These are phyloP conservation scores for Alnus rubra DNA, from an alignment of 306 rosid species.

Conservation along the genomic window DNA sequence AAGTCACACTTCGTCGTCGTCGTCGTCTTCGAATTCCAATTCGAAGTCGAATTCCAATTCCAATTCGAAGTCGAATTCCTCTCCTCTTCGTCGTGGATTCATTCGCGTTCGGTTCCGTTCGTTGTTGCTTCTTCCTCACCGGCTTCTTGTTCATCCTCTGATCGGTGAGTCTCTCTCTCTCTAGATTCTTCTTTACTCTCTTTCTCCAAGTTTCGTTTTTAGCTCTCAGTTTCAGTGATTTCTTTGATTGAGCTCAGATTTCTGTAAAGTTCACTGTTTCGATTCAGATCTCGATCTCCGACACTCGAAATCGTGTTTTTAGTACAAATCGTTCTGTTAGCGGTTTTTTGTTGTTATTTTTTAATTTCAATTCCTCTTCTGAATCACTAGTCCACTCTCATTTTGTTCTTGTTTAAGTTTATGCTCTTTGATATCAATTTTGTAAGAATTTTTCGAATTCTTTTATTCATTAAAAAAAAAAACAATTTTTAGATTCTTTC, in stretches of 20 bases:
- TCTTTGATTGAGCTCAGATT: slow-evolving; percentile 33
- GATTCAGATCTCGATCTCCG: slow-evolving; percentile 58
- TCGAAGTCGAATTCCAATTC: slow-evolving; percentile 30
- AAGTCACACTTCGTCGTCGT: slow-evolving; percentile 71
- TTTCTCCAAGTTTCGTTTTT: not conserved
- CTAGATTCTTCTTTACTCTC: not conserved
- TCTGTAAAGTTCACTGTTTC: slow-evolving; percentile 40
- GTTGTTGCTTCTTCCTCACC: slow-evolving; percentile 96
- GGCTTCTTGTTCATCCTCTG: slow-evolving; percentile 88
- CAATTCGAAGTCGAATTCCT: slow-evolving; percentile 45
- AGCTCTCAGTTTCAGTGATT: slow-evolving; percentile 16
- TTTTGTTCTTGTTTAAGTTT: slow-evolving; percentile 23
- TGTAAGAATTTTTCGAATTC: not conserved
- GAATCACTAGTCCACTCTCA: slow-evolving; percentile 32
- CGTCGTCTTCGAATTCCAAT: slow-evolving; percentile 65
- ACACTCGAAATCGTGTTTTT: slow-evolving; percentile 36
- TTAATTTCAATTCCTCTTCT: slow-evolving; percentile 24
- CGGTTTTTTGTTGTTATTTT: not conserved
- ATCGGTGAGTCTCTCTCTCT: slow-evolving; percentile 83
- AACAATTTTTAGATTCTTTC: not conserved
- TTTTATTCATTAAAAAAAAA: not conserved
- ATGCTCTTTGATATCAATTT: not conserved
- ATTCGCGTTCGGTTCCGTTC: slow-evolving; percentile 96
- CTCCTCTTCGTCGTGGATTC: slow-evolving; percentile 97
- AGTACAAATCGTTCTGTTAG: slow-evolving; percentile 31